phyloP scores from a whole-genome alignment of 2,329 filamentous ascomycete species.

The Zymoseptoria passerinii region DNA sequence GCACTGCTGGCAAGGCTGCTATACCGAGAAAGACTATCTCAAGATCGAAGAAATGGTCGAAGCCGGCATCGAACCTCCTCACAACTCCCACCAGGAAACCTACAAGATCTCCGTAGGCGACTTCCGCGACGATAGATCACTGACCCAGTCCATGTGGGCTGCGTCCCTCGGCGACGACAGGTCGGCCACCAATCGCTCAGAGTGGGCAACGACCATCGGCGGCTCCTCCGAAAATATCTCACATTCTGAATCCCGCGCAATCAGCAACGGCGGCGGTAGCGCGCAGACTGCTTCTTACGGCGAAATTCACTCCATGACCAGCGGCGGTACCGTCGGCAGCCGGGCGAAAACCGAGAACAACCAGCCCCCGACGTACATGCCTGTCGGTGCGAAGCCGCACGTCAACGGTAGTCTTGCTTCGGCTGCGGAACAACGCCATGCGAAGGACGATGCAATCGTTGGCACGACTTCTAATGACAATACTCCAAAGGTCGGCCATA shows the following conservation, averaged over 20 bases:
- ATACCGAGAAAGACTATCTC: slow-evolving; percentile 60
- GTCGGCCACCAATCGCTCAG: slow-evolving; percentile 3
- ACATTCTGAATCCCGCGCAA: slow-evolving; percentile 10
- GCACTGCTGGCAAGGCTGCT: slow-evolving; percentile 94
- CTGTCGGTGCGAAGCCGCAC: not conserved
- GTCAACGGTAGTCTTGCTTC: not conserved
- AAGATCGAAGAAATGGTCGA: slow-evolving; percentile 20
- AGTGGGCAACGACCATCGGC: slow-evolving; percentile 10
- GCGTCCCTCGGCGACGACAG: slow-evolving; percentile 9
- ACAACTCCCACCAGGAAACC: not conserved
- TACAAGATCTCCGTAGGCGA: slow-evolving; percentile 2
- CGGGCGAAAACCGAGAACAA: slow-evolving; percentile 15
- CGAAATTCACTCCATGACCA: slow-evolving; percentile 6
- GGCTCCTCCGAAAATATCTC: slow-evolving; percentile 9
- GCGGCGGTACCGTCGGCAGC: slow-evolving; percentile 9
- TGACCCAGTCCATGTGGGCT: slow-evolving; percentile 10
- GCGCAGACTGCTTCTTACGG: slow-evolving; percentile 7
- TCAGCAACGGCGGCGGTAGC: slow-evolving; percentile 15
- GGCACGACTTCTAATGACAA: slow-evolving; percentile 13
- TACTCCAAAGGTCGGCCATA: slow-evolving; percentile 14
- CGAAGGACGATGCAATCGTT: slow-evolving; percentile 3
- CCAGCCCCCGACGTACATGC: slow-evolving; percentile 12
- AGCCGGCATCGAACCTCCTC: slow-evolving; percentile 14
- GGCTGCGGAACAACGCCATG: slow-evolving; percentile 13
- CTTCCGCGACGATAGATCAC: slow-evolving; percentile 11